Evolutionary conservation across 257 asterid species (phyloP), one percentile per base, ranked within the genome.

Genomic region (Salvia rosmarinus): DNA sequence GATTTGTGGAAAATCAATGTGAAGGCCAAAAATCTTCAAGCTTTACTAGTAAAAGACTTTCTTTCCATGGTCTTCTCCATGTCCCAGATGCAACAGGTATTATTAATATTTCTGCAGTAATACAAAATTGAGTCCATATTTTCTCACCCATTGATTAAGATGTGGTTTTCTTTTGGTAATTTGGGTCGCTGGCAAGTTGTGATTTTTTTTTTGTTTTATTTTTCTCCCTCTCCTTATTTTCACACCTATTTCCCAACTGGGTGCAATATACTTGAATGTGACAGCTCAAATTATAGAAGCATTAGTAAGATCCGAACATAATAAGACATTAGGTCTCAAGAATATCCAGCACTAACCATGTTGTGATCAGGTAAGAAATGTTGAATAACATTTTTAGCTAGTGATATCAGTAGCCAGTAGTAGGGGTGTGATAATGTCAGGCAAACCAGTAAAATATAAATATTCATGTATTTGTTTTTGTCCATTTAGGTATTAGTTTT

Each of bases 31-130:
- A 74, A 50, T 35, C 75, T 55, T 73, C 76, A 4, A 71, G 68
- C 11, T 4, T 4, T 79, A 80, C 59, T 67, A 79, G 62, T 6
- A 67, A 21, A 56, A 78, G 87, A 69, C 77, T 81, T 76, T 73
- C 83, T 35, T 70, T 80, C 50, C 85, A 79, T 64, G 25, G 79
- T 81, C 81, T 78, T 54, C 90, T 85, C 74, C 88, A 57, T 4
- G 82, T 89, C 51, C 96, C 91, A 30, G 68, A 82, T 69, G 77
- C 78, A 64, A 74, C 87, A 80, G 86, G 96, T 89, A 77, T 21
- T 43, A 0, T 43, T 13, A n/a, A 47, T 47, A 47, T 47, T 47
- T 47, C 42, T 37, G 42, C 42, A 37, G 6, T 0, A 37, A 6
- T n/a, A 37, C 9, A 37, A 34, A 5, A 37, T 37, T 37, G 7